These are phyloP conservation scores for Nyctanthes arbortristis DNA, from an alignment of 257 asterid genomes.

Conservation along the genomic window DNA sequence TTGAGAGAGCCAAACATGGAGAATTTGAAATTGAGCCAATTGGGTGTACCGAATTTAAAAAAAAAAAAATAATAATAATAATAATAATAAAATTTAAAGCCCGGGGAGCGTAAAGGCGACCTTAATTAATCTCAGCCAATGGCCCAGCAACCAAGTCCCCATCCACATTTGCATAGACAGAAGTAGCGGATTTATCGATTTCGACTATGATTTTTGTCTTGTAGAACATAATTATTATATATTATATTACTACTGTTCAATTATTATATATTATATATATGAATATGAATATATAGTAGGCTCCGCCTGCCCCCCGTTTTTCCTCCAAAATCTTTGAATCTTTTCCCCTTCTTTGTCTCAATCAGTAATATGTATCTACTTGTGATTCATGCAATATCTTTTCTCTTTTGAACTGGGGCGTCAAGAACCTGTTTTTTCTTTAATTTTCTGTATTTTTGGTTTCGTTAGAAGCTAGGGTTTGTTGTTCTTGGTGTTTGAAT, in stretches of 20 bases:
- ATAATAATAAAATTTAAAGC: too few relatives aligned
- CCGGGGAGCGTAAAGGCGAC: too few relatives aligned
- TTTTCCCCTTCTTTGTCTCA: not conserved
- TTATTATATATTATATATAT: too few relatives aligned
- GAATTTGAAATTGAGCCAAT: too few relatives aligned
- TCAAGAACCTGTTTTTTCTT: not conserved
- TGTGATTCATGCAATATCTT: not conserved
- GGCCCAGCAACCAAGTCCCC: not conserved
- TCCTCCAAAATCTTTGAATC: not conserved
- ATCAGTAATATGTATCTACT: not conserved
- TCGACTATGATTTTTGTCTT: not conserved
- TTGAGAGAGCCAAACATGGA: too few relatives aligned
- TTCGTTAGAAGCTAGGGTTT: conserved; percentile 37
- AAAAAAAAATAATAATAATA: too few relatives aligned
- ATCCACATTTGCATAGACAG: not conserved
- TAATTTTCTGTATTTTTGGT: not conserved
- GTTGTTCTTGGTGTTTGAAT: not conserved
- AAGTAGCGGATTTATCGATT: not conserved
- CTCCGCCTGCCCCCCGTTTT: not conserved
- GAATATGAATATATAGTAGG: not conserved
- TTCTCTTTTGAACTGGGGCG: not conserved
- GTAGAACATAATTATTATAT: too few relatives aligned
- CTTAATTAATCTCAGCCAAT: too few relatives aligned
- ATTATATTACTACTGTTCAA: not conserved
- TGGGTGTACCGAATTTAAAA: too few relatives aligned